These are phyloP conservation scores for Ramaria rubella DNA, from an alignment of 768 basidiomycete species.

Conservation along the genomic window DNA sequence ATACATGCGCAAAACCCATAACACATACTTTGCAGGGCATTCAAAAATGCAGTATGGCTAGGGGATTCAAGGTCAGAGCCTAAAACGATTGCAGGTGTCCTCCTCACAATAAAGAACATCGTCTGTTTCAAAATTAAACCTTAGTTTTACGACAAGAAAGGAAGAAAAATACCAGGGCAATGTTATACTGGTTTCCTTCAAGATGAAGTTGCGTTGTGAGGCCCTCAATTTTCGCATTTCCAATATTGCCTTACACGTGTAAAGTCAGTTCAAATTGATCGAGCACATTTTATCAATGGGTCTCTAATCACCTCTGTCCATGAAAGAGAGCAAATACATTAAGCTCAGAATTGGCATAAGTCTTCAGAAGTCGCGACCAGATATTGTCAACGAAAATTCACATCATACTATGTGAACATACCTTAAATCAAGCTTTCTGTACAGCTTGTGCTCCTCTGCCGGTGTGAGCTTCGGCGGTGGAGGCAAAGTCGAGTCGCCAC, in stretches of 20 bases:
- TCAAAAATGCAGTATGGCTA: conserved; percentile 58
- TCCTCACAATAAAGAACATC: conserved; percentile 61
- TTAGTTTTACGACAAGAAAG: not conserved
- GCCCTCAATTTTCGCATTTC: conserved; percentile 47
- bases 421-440: conserved; percentile 51
- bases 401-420: not conserved
- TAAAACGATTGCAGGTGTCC: not conserved
- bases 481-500: conserved; percentile 39
- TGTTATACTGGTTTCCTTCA: conserved; percentile 5
- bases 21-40: conserved; percentile 58
- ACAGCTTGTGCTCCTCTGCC: conserved; percentile 46
- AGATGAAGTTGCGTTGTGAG: conserved; percentile 28
- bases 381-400: not conserved
- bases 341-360: conserved; percentile 31
- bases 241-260: conserved; percentile 28
- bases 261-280: not conserved
- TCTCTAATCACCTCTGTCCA: conserved; percentile 27
- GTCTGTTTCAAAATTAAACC: conserved; percentile 34
- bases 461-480: conserved; percentile 35
- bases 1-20: not conserved
- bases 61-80: not conserved
- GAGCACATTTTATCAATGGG: not conserved
- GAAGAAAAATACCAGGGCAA: not conserved
- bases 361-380: not conserved
- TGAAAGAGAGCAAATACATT: conserved; percentile 35